These are phyloP conservation scores for Suillus fuscotomentosus DNA, from an alignment of 768 basidiomycete species.

Conservation along the genomic window DNA sequence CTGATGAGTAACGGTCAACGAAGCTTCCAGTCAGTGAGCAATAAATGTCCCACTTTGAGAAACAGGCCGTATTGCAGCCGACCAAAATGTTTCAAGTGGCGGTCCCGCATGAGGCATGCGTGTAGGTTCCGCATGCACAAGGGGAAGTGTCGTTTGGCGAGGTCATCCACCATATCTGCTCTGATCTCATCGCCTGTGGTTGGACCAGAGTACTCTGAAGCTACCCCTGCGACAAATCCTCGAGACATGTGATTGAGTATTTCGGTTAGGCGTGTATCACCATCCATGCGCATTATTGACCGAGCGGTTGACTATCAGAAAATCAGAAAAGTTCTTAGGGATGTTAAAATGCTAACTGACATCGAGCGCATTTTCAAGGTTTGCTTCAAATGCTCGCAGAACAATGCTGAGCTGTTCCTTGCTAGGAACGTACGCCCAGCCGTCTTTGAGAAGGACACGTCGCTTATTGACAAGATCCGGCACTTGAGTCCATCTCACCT, in stretches of 20 bases:
- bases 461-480: slow-evolving; percentile 87
- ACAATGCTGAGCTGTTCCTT: slow-evolving; percentile 81
- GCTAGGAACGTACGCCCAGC: slow-evolving; percentile 87
- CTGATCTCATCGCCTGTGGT: slow-evolving; percentile 67
- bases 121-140: slow-evolving; percentile 94
- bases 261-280: slow-evolving; percentile 88
- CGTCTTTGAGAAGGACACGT: slow-evolving; percentile 71
- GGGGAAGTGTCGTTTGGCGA: slow-evolving; percentile 89
- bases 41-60: slow-evolving; percentile 66
- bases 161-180: slow-evolving; percentile 91
- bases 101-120: slow-evolving; percentile 69
- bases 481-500: slow-evolving; percentile 98
- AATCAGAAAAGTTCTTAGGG: slow-evolving; percentile 10
- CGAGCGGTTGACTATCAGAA: slow-evolving; percentile 71
- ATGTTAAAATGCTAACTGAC: slow-evolving; percentile 36
- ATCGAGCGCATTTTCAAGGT: slow-evolving; percentile 73
- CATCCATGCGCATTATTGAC: slow-evolving; percentile 86
- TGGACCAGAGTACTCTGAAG: slow-evolving; percentile 73
- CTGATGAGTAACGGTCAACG: slow-evolving; percentile 38
- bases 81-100: slow-evolving; percentile 91
- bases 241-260: slow-evolving; percentile 89
- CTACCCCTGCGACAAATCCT: slow-evolving; percentile 89
- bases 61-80: slow-evolving; percentile 91
- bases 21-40: neutral
- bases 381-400: slow-evolving; percentile 78